Percentiles rank a stretch among this genome's conserved stretches.
Conservation (phyloP, 441 rosid genomes). For the Euphorbia celastroides region DNA sequence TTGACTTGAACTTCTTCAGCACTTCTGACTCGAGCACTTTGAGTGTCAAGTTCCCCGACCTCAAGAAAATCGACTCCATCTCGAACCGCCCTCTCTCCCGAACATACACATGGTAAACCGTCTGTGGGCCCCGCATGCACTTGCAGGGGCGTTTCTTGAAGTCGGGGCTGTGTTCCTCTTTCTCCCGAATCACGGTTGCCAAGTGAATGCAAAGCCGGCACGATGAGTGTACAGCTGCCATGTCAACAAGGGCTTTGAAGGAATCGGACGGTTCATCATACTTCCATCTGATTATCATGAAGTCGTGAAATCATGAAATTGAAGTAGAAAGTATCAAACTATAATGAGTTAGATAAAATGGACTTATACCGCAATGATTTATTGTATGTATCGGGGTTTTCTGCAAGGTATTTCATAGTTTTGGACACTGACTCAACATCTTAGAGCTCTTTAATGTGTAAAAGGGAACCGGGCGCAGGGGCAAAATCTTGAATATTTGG, state of each 20-base stretch:
- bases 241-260: slow-evolving; percentile 90
- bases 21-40: slow-evolving; percentile 61
- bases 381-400: slow-evolving; percentile 62
- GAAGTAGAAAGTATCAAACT: background rate
- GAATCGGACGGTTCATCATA: slow-evolving; percentile 78
- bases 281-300: slow-evolving; percentile 68
- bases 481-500: slow-evolving; percentile 88
- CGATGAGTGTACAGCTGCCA: slow-evolving; percentile 91
- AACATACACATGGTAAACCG: slow-evolving; percentile 59
- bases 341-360: background rate
- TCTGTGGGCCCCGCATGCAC: slow-evolving; percentile 60
- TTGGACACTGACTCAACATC: slow-evolving; percentile 58
- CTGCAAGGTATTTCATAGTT: slow-evolving; percentile 66
- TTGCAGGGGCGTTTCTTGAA: slow-evolving; percentile 73
- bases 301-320: slow-evolving; percentile 8
- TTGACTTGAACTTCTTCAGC: slow-evolving; percentile 50
- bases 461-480: slow-evolving; percentile 54
- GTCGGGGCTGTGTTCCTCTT: slow-evolving; percentile 55
- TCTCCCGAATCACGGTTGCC: slow-evolving; percentile 59
- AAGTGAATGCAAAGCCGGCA: slow-evolving; percentile 90
- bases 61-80: slow-evolving; percentile 73
- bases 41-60: slow-evolving; percentile 47
- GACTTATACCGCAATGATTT: slow-evolving; percentile 50
- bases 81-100: slow-evolving; percentile 81
- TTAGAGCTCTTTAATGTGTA: slow-evolving; percentile 54